Conservation (phyloP, 73 alveolate genomes). For the Blepharisma japonicum region DNA sequence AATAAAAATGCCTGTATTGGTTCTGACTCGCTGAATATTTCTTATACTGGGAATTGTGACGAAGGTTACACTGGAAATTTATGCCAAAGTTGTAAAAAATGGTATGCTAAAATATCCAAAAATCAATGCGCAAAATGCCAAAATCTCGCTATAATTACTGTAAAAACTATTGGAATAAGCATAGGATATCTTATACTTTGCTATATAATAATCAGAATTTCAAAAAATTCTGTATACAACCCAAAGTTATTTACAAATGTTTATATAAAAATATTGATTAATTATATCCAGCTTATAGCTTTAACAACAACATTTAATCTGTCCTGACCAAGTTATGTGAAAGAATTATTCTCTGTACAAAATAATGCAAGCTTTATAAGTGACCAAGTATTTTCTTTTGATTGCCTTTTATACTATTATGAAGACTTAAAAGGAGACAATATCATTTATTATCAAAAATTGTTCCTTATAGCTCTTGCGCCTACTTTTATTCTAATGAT, state of each 20-base stretch:
- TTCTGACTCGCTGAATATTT: not conserved
- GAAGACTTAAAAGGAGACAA: constrained; percentile 17
- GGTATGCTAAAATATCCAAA: constrained; percentile 48
- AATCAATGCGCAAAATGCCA: constrained; percentile 59
- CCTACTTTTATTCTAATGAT: constrained; percentile 38
- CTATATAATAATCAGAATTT: constrained; percentile 37
- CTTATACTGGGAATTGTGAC: constrained; percentile 51
- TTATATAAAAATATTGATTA: constrained; percentile 57
- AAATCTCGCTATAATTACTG: constrained; percentile 29
- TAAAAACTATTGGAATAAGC: constrained; percentile 38
- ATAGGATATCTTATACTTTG: constrained; percentile 29
- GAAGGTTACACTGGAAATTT: constrained; percentile 62
- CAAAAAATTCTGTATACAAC: constrained; percentile 42
- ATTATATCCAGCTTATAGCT: constrained; percentile 47
- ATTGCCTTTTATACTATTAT: constrained; percentile 44
- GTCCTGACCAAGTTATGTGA: constrained; percentile 56
- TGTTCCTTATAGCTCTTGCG: constrained; percentile 35
- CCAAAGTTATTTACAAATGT: constrained; percentile 37
- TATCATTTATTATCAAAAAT: constrained; percentile 39
- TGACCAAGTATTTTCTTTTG: constrained; percentile 60
- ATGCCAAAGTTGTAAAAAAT: constrained; percentile 62
- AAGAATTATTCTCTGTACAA: constrained; percentile 37
- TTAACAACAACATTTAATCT: constrained; percentile 59
- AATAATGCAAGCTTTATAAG: constrained; percentile 41
- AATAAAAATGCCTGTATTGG: constrained; percentile 3